phyloP scores from a whole-genome alignment of 2,329 filamentous ascomycete species.

The Sphaerostilbella broomeana region DNA sequence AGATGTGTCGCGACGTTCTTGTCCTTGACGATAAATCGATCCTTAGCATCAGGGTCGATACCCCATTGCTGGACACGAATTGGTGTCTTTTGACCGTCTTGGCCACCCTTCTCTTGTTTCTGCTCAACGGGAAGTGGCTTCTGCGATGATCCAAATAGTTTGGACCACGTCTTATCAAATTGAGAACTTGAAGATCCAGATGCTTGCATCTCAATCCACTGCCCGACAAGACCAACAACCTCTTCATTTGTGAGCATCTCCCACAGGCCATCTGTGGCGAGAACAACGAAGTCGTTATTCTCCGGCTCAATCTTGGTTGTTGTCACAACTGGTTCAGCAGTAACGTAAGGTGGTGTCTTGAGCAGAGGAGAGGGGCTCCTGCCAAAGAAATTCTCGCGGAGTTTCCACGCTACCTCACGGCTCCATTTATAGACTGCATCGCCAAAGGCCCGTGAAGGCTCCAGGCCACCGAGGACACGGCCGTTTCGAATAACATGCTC shows the following conservation, averaged over 20 bases:
- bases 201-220: slow-evolving; percentile 84
- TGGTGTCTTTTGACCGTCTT: slow-evolving; percentile 72
- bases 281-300: slow-evolving; percentile 88
- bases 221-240: slow-evolving; percentile 89
- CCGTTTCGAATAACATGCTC: slow-evolving; percentile 82
- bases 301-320: slow-evolving; percentile 86
- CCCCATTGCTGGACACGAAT: slow-evolving; percentile 91
- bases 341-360: slow-evolving; percentile 93
- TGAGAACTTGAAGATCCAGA: slow-evolving; percentile 50
- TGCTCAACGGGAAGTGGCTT: slow-evolving; percentile 71
- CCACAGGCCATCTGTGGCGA: slow-evolving; percentile 96
- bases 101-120: slow-evolving; percentile 34
- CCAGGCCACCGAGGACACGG: slow-evolving; percentile 82
- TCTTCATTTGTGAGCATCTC: slow-evolving; percentile 99
- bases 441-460: slow-evolving; percentile 90
- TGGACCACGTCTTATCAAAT: slow-evolving; percentile 63
- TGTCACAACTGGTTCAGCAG: slow-evolving; percentile 88
- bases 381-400: slow-evolving; percentile 83
- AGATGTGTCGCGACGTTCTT: slow-evolving; percentile 95
- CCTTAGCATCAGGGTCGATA: slow-evolving; percentile 62
- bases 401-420: slow-evolving; percentile 70
- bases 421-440: slow-evolving; percentile 98
- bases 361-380: slow-evolving; percentile 69
- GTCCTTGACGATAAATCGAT: slow-evolving; percentile 89
- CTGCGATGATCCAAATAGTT: slow-evolving; percentile 46